Evolutionary conservation across 1,284 basidiomycete genomes (phyloP), one percentile per base, ranked within the genome.

Genomic region (Coniferiporia sulphurascens): DNA sequence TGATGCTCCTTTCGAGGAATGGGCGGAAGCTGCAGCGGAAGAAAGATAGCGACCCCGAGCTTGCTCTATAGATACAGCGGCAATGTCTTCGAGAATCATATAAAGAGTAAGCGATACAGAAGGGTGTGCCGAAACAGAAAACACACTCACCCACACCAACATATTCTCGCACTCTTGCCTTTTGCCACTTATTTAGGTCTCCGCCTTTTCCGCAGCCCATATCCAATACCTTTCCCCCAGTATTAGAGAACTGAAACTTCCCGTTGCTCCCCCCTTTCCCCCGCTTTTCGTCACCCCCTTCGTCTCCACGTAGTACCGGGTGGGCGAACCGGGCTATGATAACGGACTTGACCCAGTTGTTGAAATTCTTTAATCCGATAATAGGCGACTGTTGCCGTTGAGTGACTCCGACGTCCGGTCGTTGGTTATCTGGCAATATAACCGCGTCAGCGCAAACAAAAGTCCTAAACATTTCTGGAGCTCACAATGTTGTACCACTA

Each of bases 301-400:
- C 68, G 48, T 72, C 69, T 45, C 66, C 62, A 61, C 74, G 70
- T 27, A 89, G 76, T 38, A 75, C 82, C 13, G 86, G 84, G 68
- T 87, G 84, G 1, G 86, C 87, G 70, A 93, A 96, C 56, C 87
- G 89, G 7, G 89, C 88, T 67, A 98, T 96, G 62, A 98, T 80
- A 9, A 97, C 93, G 12, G 92, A 93, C 74, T 98, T 98, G 67
- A 98, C 87, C 95, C 97, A 99, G 75, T 99, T 99, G 77, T 99
- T 99, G 78, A 98, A 99, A 71, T 85, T 92, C 73, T 96, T 95
- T 58, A 99, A 81, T 21, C 94, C 95, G 60, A 98, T 93, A 69
- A 99, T 99, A 36, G 95, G 93, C 5, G 95, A 98, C n/a, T 89
- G 86, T 64, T 85, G 83, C 41, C 97, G 88, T 64, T 89, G 86